A percentile compares a stretch with the other conserved stretches of the same genome.
phyloP scores from a whole-genome alignment of 2,329 filamentous ascomycete species.

The Colletotrichum sojae region DNA sequence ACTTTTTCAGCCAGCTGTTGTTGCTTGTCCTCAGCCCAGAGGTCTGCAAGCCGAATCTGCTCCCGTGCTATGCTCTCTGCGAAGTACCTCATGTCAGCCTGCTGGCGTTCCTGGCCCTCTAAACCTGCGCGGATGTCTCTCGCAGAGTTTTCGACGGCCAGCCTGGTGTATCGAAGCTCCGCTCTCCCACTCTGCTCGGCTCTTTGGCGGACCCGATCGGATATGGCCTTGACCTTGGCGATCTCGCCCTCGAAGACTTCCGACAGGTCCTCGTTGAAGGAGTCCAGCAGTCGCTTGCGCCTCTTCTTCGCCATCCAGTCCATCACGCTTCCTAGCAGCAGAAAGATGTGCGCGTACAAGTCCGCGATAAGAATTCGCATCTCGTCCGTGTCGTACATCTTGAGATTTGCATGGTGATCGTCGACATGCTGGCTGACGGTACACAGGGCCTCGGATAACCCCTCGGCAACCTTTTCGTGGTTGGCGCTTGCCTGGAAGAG shows the following conservation, averaged over 20 bases:
- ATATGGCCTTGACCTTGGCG: constrained; percentile 34
- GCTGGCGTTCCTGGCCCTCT: constrained; percentile 24
- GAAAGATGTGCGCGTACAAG: constrained; percentile 46
- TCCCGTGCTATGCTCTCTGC: background rate
- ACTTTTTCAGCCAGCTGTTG: background rate
- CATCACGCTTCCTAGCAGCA: constrained; percentile 44
- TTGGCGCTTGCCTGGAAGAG: constrained; percentile 44
- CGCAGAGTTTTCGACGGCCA: constrained; percentile 10
- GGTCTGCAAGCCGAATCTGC: background rate
- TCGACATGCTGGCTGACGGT: constrained; percentile 42
- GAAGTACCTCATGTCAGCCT: constrained; percentile 3
- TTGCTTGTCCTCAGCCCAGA: background rate
- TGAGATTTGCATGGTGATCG: constrained; percentile 25
- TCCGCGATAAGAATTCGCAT: constrained; percentile 39
- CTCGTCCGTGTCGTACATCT: constrained; percentile 37
- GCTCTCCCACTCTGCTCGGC: constrained; percentile 35
- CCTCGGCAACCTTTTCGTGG: constrained; percentile 43
- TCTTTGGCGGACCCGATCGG: constrained; percentile 23
- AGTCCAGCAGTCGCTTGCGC: constrained; percentile 37
- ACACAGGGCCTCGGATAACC: constrained; percentile 40
- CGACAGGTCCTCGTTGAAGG: constrained; percentile 41
- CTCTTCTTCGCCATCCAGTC: constrained; percentile 44
- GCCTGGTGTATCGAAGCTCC: constrained; percentile 34
- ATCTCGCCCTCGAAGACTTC: constrained; percentile 37
- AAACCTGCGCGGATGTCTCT: constrained; percentile 35